Evolutionary conservation across 371 early-diverging fungal genomes (phyloP).

Genomic region (Amoeboaphelidium occidentale): DNA sequence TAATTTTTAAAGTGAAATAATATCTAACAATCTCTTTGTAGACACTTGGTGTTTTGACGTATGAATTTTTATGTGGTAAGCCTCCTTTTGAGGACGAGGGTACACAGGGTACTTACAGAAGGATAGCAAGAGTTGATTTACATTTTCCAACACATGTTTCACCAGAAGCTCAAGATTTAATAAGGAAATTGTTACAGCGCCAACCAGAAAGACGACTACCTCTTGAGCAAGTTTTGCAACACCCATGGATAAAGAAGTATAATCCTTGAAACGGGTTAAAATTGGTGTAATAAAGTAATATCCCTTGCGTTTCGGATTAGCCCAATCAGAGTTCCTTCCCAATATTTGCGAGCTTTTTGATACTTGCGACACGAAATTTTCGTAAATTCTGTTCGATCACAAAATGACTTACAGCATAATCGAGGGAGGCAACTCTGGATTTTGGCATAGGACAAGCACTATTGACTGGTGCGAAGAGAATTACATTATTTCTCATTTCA

Average conservation of each 20-base stretch:
- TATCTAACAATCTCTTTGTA: too few species aligned
- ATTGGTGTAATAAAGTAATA: too few species aligned
- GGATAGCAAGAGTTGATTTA: constrained; percentile 64
- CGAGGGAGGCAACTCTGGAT: too few species aligned
- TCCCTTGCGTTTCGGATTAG: too few species aligned
- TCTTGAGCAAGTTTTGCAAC: constrained; percentile 39
- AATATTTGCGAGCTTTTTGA: too few species aligned
- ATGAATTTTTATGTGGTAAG: constrained; percentile 81
- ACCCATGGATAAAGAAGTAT: constrained; percentile 42
- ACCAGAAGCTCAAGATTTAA: constrained; percentile 67
- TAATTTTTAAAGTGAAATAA: too few species aligned
- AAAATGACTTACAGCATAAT: too few species aligned
- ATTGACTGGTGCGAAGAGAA: constrained; percentile 16
- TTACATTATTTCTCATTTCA: constrained; percentile 23
- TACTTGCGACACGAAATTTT: too few species aligned
- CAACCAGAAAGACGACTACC: constrained; percentile 46
- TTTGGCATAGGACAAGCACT: not conserved
- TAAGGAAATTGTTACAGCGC: constrained; percentile 45
- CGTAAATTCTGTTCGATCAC: too few species aligned
- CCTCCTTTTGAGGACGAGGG: constrained; percentile 80
- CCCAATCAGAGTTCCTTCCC: too few species aligned
- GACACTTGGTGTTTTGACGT: constrained; percentile 88
- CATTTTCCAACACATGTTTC: constrained; percentile 56
- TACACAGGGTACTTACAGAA: constrained; percentile 40
- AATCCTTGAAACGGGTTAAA: too few species aligned